Conservation (phyloP, 192 early-diverging fungal genomes). For the Coemansia sp. region DNA sequence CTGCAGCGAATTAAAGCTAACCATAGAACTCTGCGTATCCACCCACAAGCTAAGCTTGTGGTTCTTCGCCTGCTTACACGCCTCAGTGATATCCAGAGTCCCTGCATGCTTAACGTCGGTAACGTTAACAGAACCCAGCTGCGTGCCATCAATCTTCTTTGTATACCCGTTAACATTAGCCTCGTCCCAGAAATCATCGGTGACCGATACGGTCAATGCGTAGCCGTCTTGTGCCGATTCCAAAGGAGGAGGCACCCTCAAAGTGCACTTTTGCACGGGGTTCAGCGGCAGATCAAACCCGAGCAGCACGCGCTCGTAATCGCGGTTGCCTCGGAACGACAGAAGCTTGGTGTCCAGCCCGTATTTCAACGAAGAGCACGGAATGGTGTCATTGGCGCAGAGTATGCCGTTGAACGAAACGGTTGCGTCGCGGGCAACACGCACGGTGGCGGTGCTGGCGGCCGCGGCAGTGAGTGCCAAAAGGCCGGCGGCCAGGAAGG, state of each 20-base stretch:
- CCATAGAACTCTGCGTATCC: slow-evolving; percentile 21
- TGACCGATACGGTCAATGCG: slow-evolving; percentile 25
- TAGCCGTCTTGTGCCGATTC: slow-evolving; percentile 13
- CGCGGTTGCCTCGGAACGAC: slow-evolving; percentile 51
- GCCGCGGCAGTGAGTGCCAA: neutral
- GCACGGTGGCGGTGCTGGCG: slow-evolving; percentile 4
- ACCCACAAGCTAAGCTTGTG: slow-evolving; percentile 46
- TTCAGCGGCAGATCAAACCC: slow-evolving; percentile 47
- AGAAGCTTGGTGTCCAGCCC: slow-evolving; percentile 18
- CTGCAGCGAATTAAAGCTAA: slow-evolving; percentile 45
- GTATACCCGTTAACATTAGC: slow-evolving; percentile 35
- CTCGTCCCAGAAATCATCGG: slow-evolving; percentile 50
- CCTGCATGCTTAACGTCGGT: neutral
- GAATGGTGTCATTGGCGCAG: slow-evolving; percentile 7
- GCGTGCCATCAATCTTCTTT: slow-evolving; percentile 25
- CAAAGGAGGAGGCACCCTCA: slow-evolving; percentile 26
- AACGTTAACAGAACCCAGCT: slow-evolving; percentile 21
- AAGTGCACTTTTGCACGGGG: slow-evolving; percentile 22
- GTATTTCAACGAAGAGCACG: slow-evolving; percentile 1
- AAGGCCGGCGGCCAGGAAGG: neutral
- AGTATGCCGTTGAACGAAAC: slow-evolving; percentile 11
- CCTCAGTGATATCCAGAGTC: slow-evolving; percentile 28
- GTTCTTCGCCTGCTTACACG: slow-evolving; percentile 26
- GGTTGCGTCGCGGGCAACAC: slow-evolving; percentile 7
- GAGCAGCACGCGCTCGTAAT: slow-evolving; percentile 43